A percentile compares a stretch with the other conserved stretches of the same genome.
Conservation (phyloP, 1,284 basidiomycete species). For the Puccinia horiana region DNA sequence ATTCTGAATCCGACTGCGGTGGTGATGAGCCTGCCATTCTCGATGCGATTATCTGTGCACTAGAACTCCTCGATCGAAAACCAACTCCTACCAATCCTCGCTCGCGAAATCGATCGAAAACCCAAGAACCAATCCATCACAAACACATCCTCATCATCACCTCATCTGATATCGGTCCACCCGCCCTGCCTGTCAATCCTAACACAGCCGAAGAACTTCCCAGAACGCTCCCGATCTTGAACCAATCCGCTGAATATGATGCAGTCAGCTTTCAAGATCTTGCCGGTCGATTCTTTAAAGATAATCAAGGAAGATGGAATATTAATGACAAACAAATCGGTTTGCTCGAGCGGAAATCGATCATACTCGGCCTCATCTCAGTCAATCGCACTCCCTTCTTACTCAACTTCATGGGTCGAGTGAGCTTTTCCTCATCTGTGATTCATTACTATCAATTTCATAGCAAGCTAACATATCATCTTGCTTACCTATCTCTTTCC, state of each 20-base stretch:
- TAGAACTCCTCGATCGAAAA: conserved; percentile 37
- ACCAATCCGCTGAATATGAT: conserved; percentile 36
- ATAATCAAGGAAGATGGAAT: conserved; percentile 25
- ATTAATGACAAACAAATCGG: conserved; percentile 30
- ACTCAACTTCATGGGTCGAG: conserved; percentile 17
- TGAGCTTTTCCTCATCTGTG: background rate
- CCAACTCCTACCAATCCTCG: background rate
- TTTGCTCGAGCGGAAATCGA: conserved; percentile 34
- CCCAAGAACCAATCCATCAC: background rate
- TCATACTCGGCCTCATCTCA: conserved; percentile 16
- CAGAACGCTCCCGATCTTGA: conserved; percentile 14
- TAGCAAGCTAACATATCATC: background rate
- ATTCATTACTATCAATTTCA: background rate
- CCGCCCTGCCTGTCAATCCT: background rate
- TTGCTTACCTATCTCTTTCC: background rate
- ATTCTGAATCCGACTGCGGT: conserved; percentile 4
- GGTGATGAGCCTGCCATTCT: conserved; percentile 38
- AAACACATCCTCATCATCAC: conserved; percentile 44
- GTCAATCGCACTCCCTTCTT: conserved; percentile 10
- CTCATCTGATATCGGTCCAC: conserved; percentile 28
- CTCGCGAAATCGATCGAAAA: background rate
- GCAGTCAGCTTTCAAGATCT: conserved; percentile 31
- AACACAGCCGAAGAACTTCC: conserved; percentile 10
- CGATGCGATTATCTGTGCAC: conserved; percentile 34
- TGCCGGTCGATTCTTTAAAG: conserved; percentile 16